phyloP scores from a whole-genome alignment of 352 stramenopile species.

The Saprolegnia parasitica region DNA sequence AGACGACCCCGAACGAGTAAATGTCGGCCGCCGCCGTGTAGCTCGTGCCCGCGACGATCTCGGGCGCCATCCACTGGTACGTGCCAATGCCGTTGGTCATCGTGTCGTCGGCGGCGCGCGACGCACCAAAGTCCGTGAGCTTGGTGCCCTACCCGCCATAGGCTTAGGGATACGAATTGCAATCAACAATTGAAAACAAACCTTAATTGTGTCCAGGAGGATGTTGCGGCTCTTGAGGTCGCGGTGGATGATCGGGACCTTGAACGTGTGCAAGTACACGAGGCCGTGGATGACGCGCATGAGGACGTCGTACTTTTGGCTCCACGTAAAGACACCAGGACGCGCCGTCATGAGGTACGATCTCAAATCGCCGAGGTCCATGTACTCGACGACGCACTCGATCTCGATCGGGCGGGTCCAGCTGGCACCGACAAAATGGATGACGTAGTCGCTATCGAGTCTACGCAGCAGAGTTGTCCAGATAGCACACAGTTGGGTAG shows the following conservation, averaged over 20 bases:
- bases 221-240: constrained; percentile 12
- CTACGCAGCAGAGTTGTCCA: background rate
- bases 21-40: constrained; percentile 34
- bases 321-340: constrained; percentile 7
- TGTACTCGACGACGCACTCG: constrained; percentile 16
- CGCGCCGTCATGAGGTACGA: background rate
- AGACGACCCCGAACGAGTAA: constrained; percentile 38
- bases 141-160: constrained; percentile 33
- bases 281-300: background rate
- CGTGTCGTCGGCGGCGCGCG: constrained; percentile 38
- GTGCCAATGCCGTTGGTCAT: constrained; percentile 51
- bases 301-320: constrained; percentile 8
- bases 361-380: constrained; percentile 23
- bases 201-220: constrained; percentile 17
- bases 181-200: background rate
- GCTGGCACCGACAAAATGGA: constrained; percentile 3
- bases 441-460: constrained; percentile 3
- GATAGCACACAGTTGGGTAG: background rate
- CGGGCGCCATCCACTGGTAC: constrained; percentile 30
- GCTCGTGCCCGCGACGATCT: constrained; percentile 31
- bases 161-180: background rate
- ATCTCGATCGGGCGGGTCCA: constrained; percentile 8
- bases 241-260: constrained; percentile 1
- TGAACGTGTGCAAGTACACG: constrained; percentile 9
- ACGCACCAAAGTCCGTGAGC: constrained; percentile 54